These are phyloP conservation scores for Lachnellula willkommii DNA, from an alignment of 2,329 filamentous ascomycete genomes.

Conservation along the genomic window DNA sequence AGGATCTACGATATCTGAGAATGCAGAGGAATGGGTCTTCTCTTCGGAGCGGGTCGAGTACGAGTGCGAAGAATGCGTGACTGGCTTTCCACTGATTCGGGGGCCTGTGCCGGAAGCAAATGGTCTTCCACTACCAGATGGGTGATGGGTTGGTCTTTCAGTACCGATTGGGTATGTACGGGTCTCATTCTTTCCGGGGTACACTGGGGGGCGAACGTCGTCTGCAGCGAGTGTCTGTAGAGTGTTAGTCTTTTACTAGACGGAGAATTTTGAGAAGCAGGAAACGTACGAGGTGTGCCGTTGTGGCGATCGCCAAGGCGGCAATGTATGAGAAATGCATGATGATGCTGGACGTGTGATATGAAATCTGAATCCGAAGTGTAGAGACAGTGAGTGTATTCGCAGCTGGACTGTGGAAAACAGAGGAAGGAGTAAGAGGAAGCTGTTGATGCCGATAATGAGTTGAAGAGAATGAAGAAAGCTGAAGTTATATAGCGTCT, in stretches of 20 bases:
- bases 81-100: too few relatives aligned
- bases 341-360: neutral
- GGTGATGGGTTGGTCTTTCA: too few relatives aligned
- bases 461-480: neutral
- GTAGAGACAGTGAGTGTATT: neutral
- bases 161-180: neutral
- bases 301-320: neutral
- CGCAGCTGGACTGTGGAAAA: neutral
- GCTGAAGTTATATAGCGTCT: neutral
- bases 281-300: neutral
- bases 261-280: neutral
- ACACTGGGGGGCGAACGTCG: neutral
- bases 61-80: too few relatives aligned
- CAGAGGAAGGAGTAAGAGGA: neutral
- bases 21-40: too few relatives aligned
- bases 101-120: too few relatives aligned
- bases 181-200: neutral
- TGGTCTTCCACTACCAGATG: too few relatives aligned
- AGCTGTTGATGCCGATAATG: neutral
- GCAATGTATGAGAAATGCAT: neutral
- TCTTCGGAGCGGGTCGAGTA: too few relatives aligned
- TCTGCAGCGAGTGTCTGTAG: neutral
- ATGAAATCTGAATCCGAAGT: neutral
- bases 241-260: neutral
- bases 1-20: too few relatives aligned